Evolutionary conservation across 164 flowering plant genomes (phyloP).

Genomic region (Vitis rotundifolia): DNA sequence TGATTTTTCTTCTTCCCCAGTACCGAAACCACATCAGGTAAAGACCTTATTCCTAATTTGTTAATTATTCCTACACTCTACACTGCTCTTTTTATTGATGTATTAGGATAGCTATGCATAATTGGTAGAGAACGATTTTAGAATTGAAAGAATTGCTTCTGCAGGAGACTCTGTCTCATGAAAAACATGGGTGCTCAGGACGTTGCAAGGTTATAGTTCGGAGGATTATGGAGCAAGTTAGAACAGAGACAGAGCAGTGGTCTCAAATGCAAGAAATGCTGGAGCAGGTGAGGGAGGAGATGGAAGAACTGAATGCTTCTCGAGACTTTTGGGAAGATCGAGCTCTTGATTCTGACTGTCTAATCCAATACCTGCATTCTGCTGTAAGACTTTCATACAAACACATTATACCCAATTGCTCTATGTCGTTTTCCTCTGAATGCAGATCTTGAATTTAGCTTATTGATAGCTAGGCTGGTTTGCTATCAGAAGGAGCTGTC

Average conservation of each 20-base stretch:
- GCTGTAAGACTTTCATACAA: constrained; percentile 35
- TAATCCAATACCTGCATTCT: constrained; percentile 43
- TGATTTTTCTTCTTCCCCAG: constrained; percentile 20
- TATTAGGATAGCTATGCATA: too few relatives aligned
- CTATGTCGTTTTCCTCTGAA: background rate
- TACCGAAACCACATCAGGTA: constrained; percentile 38
- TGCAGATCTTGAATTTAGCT: background rate
- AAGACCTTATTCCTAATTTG: background rate
- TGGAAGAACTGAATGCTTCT: constrained; percentile 77
- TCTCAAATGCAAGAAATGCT: constrained; percentile 90
- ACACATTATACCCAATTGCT: background rate
- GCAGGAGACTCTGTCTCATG: constrained; percentile 39
- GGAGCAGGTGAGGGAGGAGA: constrained; percentile 69
- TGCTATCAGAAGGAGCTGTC: too few relatives aligned
- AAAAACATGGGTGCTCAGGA: constrained; percentile 62
- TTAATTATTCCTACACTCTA: too few relatives aligned
- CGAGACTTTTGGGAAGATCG: constrained; percentile 77
- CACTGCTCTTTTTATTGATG: too few relatives aligned
- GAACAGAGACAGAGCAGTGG: constrained; percentile 92
- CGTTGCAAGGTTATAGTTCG: constrained; percentile 63
- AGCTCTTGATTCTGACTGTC: constrained; percentile 53
- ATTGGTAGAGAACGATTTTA: background rate
- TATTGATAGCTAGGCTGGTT: background rate
- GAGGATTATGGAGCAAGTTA: constrained; percentile 75
- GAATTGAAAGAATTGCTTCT: background rate